phyloP scores from a whole-genome alignment of 805 yeast genomes.

The Nakazawaea wickerhamii region DNA sequence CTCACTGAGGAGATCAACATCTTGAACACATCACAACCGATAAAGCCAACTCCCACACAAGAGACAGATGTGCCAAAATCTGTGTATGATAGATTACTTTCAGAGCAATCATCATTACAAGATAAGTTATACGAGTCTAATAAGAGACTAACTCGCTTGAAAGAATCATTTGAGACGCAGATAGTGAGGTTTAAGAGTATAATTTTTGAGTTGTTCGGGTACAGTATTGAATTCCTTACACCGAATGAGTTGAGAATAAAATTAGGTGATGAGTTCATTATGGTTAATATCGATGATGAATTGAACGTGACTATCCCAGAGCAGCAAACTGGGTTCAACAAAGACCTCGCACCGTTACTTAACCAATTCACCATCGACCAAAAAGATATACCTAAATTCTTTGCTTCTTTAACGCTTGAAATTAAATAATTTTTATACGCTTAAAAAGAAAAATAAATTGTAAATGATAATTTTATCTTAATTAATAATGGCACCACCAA shows the following conservation, averaged over 20 bases:
- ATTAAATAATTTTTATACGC: too few relatives aligned
- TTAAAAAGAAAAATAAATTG: too few relatives aligned
- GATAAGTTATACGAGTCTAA: slow-evolving; percentile 40
- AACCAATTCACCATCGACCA: too few relatives aligned
- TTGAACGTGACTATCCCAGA: too few relatives aligned
- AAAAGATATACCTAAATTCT: too few relatives aligned
- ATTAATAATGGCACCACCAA: slow-evolving; percentile 46
- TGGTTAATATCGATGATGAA: slow-evolving; percentile 18
- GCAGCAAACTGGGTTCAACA: too few relatives aligned
- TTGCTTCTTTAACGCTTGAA: too few relatives aligned
- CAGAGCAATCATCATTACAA: slow-evolving; percentile 46
- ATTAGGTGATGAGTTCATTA: slow-evolving; percentile 22
- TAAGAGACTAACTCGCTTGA: slow-evolving; percentile 49
- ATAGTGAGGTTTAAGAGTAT: slow-evolving; percentile 68
- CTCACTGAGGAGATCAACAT: neutral
- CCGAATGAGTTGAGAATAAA: slow-evolving; percentile 51
- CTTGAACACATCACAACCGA: neutral
- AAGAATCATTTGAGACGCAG: slow-evolving; percentile 55
- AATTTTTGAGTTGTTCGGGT: slow-evolving; percentile 66
- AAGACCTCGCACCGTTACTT: too few relatives aligned
- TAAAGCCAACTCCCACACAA: neutral
- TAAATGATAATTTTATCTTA: too few relatives aligned
- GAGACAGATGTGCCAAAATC: slow-evolving; percentile 44
- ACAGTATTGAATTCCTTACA: slow-evolving; percentile 59
- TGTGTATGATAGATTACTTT: slow-evolving; percentile 55